Base-by-base conservation (phyloP, 2,329 filamentous ascomycete genomes). In the Didymella glomerata region DNA sequence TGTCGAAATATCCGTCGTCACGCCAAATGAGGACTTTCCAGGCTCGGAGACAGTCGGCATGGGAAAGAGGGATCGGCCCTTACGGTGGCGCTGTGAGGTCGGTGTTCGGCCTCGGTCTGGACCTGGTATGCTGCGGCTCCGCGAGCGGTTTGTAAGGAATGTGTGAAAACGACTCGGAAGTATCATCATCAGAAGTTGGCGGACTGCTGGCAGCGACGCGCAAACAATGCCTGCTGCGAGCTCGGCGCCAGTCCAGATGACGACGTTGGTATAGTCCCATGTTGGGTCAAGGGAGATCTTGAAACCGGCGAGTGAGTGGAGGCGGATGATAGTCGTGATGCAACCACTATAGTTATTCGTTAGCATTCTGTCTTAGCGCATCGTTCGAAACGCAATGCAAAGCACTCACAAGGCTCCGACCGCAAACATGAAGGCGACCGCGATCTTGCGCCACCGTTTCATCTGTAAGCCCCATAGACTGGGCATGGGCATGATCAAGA, bases 221-320 rank as follows among this genome's bases (percentile, higher is more conserved):
- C 68, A 72, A 3, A 66, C 51, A 9, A 69, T 68, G 0, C 64
- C 64, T 28, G 68, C 58, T 3, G 60, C 64, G 11, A 72, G 67
- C 41, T 73, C 71, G 2, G 71, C 50, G 11, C 63, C 68, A 4
- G 71, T 72, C 68, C 69, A 73, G 4, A 70, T 62, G 1, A 61
- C 63, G 8, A 68, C 57, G 5, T 64, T 54, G 0, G 66, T 62
- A 34, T 72, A 72, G 44, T 71, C 66, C 69, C 67, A 73, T 2
- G 71, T 73, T 20, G 69, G 65, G 20, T 73, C 70, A 20, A 69
- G 57, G 2, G 65, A 69, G 13, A 68, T 66, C 13, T 66, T 65
- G 53, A 72, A 70, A 10, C 34, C 42, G 3, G 65, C 57, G 36
- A 75, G 54, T 11, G 66, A 60, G 13, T 60, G 66, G 0, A 75